Evolutionary conservation across 352 stramenopile species (phyloP).

Genomic region (Phytophthora pisi): DNA sequence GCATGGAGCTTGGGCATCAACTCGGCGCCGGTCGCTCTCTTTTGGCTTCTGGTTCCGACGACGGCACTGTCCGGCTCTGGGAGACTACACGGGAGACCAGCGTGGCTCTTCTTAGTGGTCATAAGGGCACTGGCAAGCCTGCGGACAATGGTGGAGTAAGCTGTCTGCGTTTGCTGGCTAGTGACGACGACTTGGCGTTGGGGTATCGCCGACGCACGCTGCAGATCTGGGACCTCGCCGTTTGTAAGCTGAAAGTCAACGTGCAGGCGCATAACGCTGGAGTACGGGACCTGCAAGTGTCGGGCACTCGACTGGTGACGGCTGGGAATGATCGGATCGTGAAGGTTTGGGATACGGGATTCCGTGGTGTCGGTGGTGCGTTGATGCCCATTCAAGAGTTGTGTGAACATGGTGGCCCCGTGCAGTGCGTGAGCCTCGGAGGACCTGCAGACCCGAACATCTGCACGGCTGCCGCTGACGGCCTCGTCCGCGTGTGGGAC

Average conservation of each 20-base stretch:
- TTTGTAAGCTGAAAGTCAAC: slow-evolving; percentile 58
- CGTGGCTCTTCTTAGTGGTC: slow-evolving; percentile 54
- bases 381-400: slow-evolving; percentile 61
- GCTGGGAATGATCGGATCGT: slow-evolving; percentile 74
- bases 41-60: slow-evolving; percentile 69
- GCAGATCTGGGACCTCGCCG: slow-evolving; percentile 75
- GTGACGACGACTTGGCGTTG: slow-evolving; percentile 66
- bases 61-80: slow-evolving; percentile 78
- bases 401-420: slow-evolving; percentile 64
- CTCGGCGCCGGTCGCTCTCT: slow-evolving; percentile 60
- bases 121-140: slow-evolving; percentile 30
- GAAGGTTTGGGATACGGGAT: slow-evolving; percentile 82
- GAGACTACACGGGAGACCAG: slow-evolving; percentile 69
- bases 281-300: slow-evolving; percentile 74
- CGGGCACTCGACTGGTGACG: slow-evolving; percentile 72
- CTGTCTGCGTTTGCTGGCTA: slow-evolving; percentile 66
- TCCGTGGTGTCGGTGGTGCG: slow-evolving; percentile 43
- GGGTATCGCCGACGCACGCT: slow-evolving; percentile 58
- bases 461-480: slow-evolving; percentile 75
- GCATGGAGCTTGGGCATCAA: slow-evolving; percentile 76
- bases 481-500: slow-evolving; percentile 83
- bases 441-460: slow-evolving; percentile 79
- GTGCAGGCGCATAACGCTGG: slow-evolving; percentile 60
- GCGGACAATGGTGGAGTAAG: slow-evolving; percentile 44
- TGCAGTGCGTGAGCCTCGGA: slow-evolving; percentile 72